Evolutionary conservation across 306 rosid species (phyloP).

Genomic region (Vachellia pachyceras): DNA sequence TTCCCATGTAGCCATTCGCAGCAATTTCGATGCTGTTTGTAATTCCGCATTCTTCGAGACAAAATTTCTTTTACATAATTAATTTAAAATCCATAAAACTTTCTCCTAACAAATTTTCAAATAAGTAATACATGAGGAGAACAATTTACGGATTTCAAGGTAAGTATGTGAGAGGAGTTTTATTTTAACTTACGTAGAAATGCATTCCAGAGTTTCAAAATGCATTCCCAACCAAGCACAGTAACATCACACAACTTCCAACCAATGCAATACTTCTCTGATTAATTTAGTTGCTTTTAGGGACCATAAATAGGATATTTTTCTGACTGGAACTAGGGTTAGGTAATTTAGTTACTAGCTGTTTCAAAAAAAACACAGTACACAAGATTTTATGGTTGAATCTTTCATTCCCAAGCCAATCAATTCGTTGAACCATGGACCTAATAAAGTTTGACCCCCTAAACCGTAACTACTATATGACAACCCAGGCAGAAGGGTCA

Average conservation of each 20-base stretch:
- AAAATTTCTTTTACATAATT: too few species aligned
- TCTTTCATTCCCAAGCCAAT: slow-evolving; percentile 3
- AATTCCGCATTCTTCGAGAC: too few species aligned
- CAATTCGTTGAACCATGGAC: slow-evolving; percentile 11
- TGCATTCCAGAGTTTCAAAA: too few species aligned
- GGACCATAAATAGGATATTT: neutral
- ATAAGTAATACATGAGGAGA: too few species aligned
- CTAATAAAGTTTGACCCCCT: slow-evolving; percentile 3
- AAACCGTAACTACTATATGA: neutral
- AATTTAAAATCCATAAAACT: too few species aligned
- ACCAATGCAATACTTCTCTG: neutral
- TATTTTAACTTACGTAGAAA: too few species aligned
- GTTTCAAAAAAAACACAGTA: slow-evolving; percentile 1
- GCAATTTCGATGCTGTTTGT: too few species aligned
- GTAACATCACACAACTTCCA: neutral
- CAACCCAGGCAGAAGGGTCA: neutral
- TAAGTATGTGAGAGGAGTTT: too few species aligned
- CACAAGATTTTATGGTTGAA: neutral
- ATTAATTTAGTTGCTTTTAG: neutral
- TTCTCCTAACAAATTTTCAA: too few species aligned
- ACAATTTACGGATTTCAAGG: too few species aligned
- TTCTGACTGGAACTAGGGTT: neutral
- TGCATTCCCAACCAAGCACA: too few species aligned
- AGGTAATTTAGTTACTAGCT: slow-evolving; percentile 23
- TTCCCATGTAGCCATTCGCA: slow-evolving; percentile 1